Conservation (phyloP, 78 protist species). For the Dictyostelium citrinum region DNA sequence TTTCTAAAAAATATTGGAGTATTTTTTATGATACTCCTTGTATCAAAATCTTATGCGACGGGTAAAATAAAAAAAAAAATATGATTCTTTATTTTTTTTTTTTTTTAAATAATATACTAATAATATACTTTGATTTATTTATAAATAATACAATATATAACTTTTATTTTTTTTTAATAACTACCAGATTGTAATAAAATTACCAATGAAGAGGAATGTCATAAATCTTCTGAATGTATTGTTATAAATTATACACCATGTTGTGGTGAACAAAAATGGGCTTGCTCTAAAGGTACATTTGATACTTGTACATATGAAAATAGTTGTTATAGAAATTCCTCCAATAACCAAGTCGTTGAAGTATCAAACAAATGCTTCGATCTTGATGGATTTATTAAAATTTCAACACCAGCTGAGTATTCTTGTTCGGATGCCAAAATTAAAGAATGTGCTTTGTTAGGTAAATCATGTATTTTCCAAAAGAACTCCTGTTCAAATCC, state of each 20-base stretch:
- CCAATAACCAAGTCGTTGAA: neutral
- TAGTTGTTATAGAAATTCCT: neutral
- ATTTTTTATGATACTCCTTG: neutral
- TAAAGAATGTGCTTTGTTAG: neutral
- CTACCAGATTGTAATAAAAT: neutral
- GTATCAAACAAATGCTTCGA: neutral
- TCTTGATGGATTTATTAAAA: neutral
- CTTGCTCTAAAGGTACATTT: neutral
- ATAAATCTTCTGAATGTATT: neutral
- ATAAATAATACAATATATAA: too few relatives aligned
- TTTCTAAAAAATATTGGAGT: neutral
- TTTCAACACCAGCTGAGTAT: neutral
- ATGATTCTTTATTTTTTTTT: too few relatives aligned
- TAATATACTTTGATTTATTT: too few relatives aligned
- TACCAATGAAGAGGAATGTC: neutral
- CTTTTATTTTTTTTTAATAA: neutral
- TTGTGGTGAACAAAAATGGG: constrained; percentile 11
- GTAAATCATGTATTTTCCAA: neutral
- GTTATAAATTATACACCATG: neutral
- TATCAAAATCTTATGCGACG: neutral
- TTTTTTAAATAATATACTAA: neutral
- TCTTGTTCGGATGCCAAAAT: neutral
- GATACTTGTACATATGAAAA: neutral
- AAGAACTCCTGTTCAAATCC: neutral
- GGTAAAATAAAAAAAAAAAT: neutral